Evolutionary conservation across 352 stramenopile genomes (phyloP).

Genomic region (Pythium grandisporangium): DNA sequence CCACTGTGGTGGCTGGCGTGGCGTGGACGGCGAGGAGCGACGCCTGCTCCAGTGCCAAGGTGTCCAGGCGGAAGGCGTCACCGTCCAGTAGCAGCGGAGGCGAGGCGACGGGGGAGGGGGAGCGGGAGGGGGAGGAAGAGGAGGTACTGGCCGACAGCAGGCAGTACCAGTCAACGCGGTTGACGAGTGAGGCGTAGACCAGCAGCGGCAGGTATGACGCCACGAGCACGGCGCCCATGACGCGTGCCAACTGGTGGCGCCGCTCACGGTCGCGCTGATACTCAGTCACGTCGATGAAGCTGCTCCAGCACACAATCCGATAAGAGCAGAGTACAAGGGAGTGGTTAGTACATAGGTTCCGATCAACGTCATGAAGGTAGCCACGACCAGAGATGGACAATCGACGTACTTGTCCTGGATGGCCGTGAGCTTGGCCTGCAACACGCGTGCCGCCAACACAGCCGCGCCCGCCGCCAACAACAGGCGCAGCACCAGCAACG

Average conservation of each 20-base stretch:
- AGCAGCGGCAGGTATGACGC: conserved; percentile 41
- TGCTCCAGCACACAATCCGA: conserved; percentile 10
- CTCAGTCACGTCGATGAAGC: conserved; percentile 62
- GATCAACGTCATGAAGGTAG: background rate
- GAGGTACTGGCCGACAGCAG: conserved; percentile 16
- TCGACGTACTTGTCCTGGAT: conserved; percentile 56
- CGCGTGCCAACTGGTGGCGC: conserved; percentile 21
- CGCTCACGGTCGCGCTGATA: conserved; percentile 45
- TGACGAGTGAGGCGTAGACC: conserved; percentile 48
- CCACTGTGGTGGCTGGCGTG: conserved; percentile 21
- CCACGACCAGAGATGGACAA: background rate
- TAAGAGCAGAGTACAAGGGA: no score
- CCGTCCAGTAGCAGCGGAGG: no score
- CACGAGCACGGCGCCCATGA: conserved; percentile 27
- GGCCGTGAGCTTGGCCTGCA: conserved; percentile 43
- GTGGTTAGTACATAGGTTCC: no score
- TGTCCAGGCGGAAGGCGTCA: conserved; percentile 20
- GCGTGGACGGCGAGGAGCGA: conserved; percentile 34
- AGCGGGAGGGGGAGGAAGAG: no score
- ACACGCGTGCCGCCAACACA: conserved; percentile 22
- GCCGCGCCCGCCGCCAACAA: conserved; percentile 20
- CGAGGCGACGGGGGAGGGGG: no score
- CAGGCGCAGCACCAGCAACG: conserved; percentile 26
- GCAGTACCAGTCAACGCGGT: conserved; percentile 46
- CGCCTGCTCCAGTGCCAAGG: conserved; percentile 20